Evolutionary conservation across 768 basidiomycete genomes (phyloP).

Genomic region (Russula lepida): DNA sequence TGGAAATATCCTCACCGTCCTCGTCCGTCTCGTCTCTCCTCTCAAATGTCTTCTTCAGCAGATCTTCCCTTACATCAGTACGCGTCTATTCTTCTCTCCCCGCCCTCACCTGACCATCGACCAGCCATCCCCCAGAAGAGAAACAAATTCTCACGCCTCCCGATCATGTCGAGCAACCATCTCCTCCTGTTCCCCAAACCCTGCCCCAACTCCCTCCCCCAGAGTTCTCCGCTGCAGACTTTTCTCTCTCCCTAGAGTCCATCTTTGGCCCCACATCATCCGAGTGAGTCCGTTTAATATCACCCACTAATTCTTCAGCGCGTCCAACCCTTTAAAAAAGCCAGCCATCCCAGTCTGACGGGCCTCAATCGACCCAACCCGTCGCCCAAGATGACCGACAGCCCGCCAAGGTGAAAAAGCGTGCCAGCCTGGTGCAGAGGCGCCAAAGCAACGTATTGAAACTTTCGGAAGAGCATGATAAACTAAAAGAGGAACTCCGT

Average conservation of each 20-base stretch:
- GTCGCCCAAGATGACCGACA: neutral
- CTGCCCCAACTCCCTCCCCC: conserved; percentile 4
- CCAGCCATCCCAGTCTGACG: neutral
- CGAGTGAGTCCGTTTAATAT: conserved; percentile 6
- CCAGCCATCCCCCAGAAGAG: neutral
- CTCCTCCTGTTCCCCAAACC: conserved; percentile 10
- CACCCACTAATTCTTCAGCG: neutral
- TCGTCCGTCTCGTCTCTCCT: no score
- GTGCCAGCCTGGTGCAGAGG: conserved; percentile 37
- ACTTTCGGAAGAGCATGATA: conserved; percentile 71
- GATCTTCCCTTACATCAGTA: conserved; percentile 16
- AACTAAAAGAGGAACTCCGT: conserved; percentile 64
- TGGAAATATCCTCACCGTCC: neutral
- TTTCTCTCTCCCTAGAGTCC: conserved; percentile 8
- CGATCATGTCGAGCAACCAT: no score
- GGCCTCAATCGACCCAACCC: neutral
- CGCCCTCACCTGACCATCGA: conserved; percentile 7
- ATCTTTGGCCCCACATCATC: conserved; percentile 3
- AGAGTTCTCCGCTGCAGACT: conserved; percentile 1
- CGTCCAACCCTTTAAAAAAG: neutral
- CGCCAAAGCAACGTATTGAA: conserved; percentile 72
- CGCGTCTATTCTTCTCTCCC: conserved; percentile 9
- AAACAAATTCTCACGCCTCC: neutral
- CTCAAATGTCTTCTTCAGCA: conserved; percentile 9
- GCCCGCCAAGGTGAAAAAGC: conserved; percentile 27